These are phyloP conservation scores for Priceomyces melissophilus DNA, from an alignment of 805 yeast species.

Conservation along the genomic window DNA sequence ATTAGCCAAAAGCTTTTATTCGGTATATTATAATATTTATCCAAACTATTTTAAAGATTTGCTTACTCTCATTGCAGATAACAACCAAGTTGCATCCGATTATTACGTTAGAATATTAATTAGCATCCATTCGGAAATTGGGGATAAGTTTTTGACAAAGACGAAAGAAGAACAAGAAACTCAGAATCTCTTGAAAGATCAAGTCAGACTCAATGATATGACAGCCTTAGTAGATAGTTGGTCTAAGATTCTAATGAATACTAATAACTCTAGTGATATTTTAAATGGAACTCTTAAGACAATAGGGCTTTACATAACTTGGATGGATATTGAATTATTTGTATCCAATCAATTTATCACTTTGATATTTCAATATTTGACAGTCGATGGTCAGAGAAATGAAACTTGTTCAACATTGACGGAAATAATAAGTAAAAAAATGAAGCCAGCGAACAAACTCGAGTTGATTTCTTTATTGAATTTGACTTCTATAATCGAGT, in stretches of 20 bases:
- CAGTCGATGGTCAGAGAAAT: conserved; percentile 45
- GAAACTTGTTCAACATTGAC: conserved; percentile 56
- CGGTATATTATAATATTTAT: conserved; percentile 29
- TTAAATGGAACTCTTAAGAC: conserved; percentile 57
- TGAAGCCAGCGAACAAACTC: conserved; percentile 69
- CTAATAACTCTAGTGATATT: conserved; percentile 36
- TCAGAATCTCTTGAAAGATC: conserved; percentile 74
- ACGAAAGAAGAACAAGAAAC: conserved; percentile 59
- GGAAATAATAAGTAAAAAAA: conserved; percentile 72
- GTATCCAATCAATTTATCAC: conserved; percentile 57
- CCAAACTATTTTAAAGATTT: conserved; percentile 33
- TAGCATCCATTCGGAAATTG: conserved; percentile 85
- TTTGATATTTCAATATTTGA: conserved; percentile 57
- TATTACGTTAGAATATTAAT: conserved; percentile 70
- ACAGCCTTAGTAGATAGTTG: conserved; percentile 59
- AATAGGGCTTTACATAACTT: conserved; percentile 83
- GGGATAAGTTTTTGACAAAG: conserved; percentile 81
- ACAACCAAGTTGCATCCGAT: conserved; percentile 48
- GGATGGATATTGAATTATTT: conserved; percentile 84
- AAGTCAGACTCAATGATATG: conserved; percentile 77
- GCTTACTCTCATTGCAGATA: conserved; percentile 16
- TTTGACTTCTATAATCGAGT: conserved; percentile 51
- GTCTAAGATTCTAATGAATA: conserved; percentile 51
- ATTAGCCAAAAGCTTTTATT: conserved; percentile 33
- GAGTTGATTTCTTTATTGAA: conserved; percentile 68